These are phyloP conservation scores for Didymella keratinophila DNA, from an alignment of 2,329 filamentous ascomycete genomes.

Conservation along the genomic window DNA sequence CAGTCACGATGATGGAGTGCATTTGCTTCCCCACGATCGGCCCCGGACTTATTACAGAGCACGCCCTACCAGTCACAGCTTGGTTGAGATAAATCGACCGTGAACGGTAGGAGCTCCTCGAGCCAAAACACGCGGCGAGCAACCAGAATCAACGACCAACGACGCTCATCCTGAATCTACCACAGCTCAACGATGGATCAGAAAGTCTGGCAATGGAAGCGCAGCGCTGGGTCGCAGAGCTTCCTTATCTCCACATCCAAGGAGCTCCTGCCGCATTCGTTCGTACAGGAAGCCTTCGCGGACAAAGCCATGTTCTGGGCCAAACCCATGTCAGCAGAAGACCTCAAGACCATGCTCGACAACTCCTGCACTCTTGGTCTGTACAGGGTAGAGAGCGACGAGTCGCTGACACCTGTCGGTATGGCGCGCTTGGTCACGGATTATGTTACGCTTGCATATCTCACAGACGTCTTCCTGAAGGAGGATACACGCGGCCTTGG, in stretches of 20 bases:
- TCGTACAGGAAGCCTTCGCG: slow-evolving; percentile 43
- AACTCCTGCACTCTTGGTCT: slow-evolving; percentile 47
- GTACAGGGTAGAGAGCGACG: slow-evolving; percentile 24
- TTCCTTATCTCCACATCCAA: slow-evolving; percentile 42
- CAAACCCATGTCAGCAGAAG: slow-evolving; percentile 29
- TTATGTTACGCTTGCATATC: slow-evolving; percentile 71
- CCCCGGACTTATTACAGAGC: neutral
- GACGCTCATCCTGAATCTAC: neutral
- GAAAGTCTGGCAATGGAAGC: slow-evolving; percentile 37
- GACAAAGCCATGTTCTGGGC: slow-evolving; percentile 45
- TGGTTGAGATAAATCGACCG: neutral
- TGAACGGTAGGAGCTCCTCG: neutral
- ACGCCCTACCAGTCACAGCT: slow-evolving; percentile 1
- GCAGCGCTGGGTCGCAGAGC: slow-evolving; percentile 25
- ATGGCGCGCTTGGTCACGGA: slow-evolving; percentile 73
- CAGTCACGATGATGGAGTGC: neutral
- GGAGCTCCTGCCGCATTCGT: slow-evolving; percentile 37
- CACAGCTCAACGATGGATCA: slow-evolving; percentile 26
- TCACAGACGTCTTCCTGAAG: slow-evolving; percentile 73
- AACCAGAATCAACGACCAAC: neutral
- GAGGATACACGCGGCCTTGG: slow-evolving; percentile 67
- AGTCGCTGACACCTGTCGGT: slow-evolving; percentile 58
- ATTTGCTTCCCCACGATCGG: neutral
- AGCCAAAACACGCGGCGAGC: neutral
- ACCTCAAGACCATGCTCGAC: slow-evolving; percentile 38